Base-by-base conservation (phyloP, 2,329 filamentous ascomycete species). In the Bretziella fagacearum region DNA sequence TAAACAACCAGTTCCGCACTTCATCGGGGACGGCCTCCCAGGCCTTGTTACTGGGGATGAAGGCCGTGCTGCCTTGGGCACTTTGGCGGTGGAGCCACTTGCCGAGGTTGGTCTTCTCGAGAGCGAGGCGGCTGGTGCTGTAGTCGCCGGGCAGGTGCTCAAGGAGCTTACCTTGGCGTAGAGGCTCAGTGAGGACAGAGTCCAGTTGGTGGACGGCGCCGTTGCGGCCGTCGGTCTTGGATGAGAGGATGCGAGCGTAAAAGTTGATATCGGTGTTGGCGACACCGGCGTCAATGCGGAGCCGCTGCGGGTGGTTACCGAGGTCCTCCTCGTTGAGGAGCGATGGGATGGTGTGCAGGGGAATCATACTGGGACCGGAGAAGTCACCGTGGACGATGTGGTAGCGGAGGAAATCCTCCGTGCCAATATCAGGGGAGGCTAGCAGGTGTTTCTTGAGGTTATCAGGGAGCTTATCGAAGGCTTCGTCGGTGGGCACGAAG, bases 1-100 rank as follows among this genome's bases (percentile, higher is more conserved):
- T 83, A 70, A 95, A 95, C 3, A 95, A 68, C 69, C 93, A 95
- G 18, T 78, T 82, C 57, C 89, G 93, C 55, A 80, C 74, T 47
- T 60, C 68, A 1, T 74, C 70, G 0, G 85, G 84, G 1, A 95
- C 77, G 53, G 74, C 74, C 55, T 71, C 58, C 65, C 89, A 94
- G n/a, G 86, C 87, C 3, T 63, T 64, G 68, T 95, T 94, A 39
- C 72, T 75, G 0, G 87, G 86, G 0, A 81, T 82, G 56, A 94
- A 93, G 51, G 91, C 59, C 2, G 86, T 94, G 32, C 77, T 76
- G 29, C 84, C 84, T 2, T 66, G 61, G 29, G 64, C 65, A 15
- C 60, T 56, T 53, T 70, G 65, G 54, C 72, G 66, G 46, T 79
- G 66, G 49, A 80, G 63, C 43, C 69, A 70, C 10, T 77, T 64